Evolutionary conservation across 306 rosid species (phyloP), one percentile per base, ranked within the genome.

Genomic region (Vigna trinervia): DNA sequence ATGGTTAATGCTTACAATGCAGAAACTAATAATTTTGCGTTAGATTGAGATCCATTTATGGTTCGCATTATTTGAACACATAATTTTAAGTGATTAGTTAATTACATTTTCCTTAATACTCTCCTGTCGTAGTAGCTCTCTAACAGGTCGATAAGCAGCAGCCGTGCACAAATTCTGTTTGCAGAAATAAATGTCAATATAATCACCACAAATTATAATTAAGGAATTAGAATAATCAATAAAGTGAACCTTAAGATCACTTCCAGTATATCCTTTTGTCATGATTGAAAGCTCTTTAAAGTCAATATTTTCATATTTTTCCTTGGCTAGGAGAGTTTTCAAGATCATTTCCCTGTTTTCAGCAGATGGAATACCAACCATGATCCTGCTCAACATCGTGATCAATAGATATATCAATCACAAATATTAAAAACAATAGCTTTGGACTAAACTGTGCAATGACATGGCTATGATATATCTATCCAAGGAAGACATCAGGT

Each of bases 201-300:
- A 8, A 23, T 78, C 34, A 62, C 12, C 54, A 46, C 39, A 64
- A 60, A 30, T 56, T 54, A 19, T 43, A 14, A 71, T 47, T 45
- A 5, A 74, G 12, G 62, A 66, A 66, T 19, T 5, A 19, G 32
- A 22, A 73, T 9, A 20, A 57, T 12, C 5, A 34, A 65, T 45
- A 60, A 86, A 66, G 15, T 75, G 69, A 51, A 92, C 99, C 97
- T 92, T 95, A 9, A 95, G 97, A 81, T 95, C 99, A 78, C 97
- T 95, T 78, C 97, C 97, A 83, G 88, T 95, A 46, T 78, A 95
- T 65, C 99, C 99, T 81, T 90, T 92, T 12, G 96, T 92, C 87
- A 90, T 88, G 61, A 73, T 15, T 69, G 97, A 91, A 15, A 92
- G 97, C 81, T 88, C 97, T 77, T 90, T 88, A 38, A 84, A 92